phyloP scores from a whole-genome alignment of 805 yeast genomes.

The Ogataea henricii region DNA sequence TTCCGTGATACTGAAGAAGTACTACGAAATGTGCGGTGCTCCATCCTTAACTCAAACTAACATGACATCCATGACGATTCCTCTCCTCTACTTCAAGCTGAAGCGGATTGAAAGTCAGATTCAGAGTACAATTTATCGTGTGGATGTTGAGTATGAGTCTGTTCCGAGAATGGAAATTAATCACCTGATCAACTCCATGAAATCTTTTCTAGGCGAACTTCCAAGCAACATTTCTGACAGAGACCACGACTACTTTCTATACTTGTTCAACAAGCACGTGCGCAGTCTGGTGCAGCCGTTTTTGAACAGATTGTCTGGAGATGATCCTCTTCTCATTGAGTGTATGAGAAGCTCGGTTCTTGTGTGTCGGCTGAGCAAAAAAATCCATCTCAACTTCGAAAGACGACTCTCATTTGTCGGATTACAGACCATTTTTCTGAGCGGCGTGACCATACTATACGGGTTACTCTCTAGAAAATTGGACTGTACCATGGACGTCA shows the following conservation, averaged over 20 bases:
- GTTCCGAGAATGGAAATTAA: slow-evolving; percentile 9
- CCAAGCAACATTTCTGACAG: slow-evolving; percentile 12
- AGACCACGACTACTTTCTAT: slow-evolving; percentile 16
- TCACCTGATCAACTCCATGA: background rate
- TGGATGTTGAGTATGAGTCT: slow-evolving; percentile 14
- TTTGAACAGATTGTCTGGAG: slow-evolving; percentile 3
- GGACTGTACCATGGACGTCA: slow-evolving; percentile 15
- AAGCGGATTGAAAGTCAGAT: slow-evolving; percentile 20
- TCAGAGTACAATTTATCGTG: slow-evolving; percentile 22
- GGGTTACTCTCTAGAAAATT: slow-evolving; percentile 20
- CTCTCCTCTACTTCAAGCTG: slow-evolving; percentile 14
- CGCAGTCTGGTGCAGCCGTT: slow-evolving; percentile 21
- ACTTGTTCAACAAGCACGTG: slow-evolving; percentile 21
- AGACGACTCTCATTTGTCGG: slow-evolving; percentile 20
- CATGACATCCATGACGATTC: slow-evolving; percentile 13
- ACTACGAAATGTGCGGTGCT: background rate
- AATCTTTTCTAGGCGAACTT: slow-evolving; percentile 8
- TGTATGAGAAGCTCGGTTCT: slow-evolving; percentile 20
- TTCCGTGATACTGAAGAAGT: background rate
- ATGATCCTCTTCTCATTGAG: slow-evolving; percentile 13
- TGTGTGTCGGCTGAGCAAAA: slow-evolving; percentile 19
- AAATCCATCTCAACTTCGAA: slow-evolving; percentile 15
- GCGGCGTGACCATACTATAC: slow-evolving; percentile 22
- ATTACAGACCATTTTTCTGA: slow-evolving; percentile 19
- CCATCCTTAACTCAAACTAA: background rate